Base-by-base conservation (phyloP, 2,329 filamentous ascomycete species). In the Aspergillus sclerotialis region DNA sequence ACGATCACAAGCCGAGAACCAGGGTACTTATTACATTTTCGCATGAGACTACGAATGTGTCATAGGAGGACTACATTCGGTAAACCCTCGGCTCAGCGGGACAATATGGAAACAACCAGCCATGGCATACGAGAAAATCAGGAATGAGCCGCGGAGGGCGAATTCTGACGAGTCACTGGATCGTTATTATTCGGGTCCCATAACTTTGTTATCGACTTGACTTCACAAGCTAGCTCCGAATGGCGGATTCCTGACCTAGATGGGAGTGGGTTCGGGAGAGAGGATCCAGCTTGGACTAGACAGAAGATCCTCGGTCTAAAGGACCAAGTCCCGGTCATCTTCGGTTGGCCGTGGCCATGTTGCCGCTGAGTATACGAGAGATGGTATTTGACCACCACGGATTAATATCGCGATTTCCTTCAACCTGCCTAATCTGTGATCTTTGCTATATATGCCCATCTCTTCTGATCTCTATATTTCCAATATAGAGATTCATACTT, bases 1-100 rank as follows among this genome's bases (percentile, higher is more conserved):
- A 37, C 23, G 42, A 50, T 54, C 47, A 56, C 50, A 55, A 50
- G 53, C 49, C 49, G 54, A 48, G 48, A 42, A 32, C 43, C 37
- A 39, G 45, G 50, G 47, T 51, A 48, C 47, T 56, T 58, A 57
- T 55, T 45, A 38, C 43, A 29, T 38, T 48, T 39, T 39, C 34
- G 38, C 46, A 53, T 44, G 44, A 43, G 16, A 50, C 52, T 50
- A 56, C 40, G 31, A 36, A 50, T 52, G 45, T 46, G 49, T 52
- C 50, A 53, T 30, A 46, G 29, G 25, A 36, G 39, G 32, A 38
- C 39, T 33, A 39, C 44, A 35, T 42, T 59, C 58, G 58, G 58
- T 57, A 61, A 61, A 57, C 49, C 44, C 52, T 61, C 58, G 58
- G 58, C 49, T 60, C 52, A 59, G 49, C 57, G 58, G 57, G 55